Conservation (phyloP, 768 basidiomycete genomes). For the Mycena epipterygia region DNA sequence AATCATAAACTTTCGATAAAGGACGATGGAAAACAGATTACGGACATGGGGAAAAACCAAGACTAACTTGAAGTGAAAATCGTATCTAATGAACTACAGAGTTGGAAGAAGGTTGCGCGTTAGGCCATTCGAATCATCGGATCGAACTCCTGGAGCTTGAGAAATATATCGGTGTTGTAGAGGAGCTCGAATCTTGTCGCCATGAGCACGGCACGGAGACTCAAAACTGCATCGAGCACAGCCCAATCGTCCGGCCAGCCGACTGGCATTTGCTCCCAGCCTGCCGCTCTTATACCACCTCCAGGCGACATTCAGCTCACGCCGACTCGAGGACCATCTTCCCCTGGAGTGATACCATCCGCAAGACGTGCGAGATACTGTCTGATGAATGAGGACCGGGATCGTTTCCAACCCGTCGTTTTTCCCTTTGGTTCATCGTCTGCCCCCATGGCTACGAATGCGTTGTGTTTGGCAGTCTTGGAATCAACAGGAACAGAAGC, state of each 20-base stretch:
- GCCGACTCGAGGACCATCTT: not conserved
- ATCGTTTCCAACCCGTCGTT: not conserved
- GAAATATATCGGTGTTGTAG: conserved; percentile 29
- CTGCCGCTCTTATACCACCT: not conserved
- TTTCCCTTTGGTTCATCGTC: not conserved
- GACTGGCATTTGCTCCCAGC: not conserved
- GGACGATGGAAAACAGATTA: no score
- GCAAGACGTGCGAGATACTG: not conserved
- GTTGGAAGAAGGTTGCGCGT: not conserved
- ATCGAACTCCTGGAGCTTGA: conserved; percentile 25
- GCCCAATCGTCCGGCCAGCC: not conserved
- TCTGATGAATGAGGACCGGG: not conserved
- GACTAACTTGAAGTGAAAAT: no score
- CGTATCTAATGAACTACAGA: no score
- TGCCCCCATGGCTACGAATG: not conserved
- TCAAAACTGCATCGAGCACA: not conserved
- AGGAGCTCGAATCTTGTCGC: conserved; percentile 28
- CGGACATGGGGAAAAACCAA: no score
- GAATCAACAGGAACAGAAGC: not conserved
- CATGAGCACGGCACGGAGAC: conserved; percentile 32
- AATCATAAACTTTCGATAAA: no score
- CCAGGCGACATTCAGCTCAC: not conserved
- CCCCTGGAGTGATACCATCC: not conserved
- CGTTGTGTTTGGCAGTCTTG: not conserved
- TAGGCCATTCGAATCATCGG: conserved; percentile 33